Evolutionary conservation across 345 rosid species (phyloP).

Genomic region (Triadica sebifera): DNA sequence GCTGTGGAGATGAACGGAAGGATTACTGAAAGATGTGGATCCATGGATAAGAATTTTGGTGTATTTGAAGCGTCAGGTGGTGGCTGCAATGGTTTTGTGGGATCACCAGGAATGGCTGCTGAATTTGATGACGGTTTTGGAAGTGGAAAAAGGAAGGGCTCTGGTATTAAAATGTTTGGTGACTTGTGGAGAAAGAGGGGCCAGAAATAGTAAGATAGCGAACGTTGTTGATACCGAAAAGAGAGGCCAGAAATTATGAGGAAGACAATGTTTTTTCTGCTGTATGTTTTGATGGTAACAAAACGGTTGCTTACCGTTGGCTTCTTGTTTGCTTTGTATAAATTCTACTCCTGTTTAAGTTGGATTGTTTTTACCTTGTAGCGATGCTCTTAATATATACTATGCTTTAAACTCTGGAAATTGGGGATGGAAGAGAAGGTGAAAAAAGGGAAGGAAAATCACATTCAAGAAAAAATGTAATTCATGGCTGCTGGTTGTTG

Average conservation of each 20-base stretch:
- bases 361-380: background rate
- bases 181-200: slow-evolving; percentile 84
- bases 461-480: no score
- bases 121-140: slow-evolving; percentile 62
- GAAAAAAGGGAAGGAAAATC: no score
- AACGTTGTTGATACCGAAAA: background rate
- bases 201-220: slow-evolving; percentile 46
- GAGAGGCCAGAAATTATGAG: no score
- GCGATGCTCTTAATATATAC: no score
- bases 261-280: background rate
- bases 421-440: no score
- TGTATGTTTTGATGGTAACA: background rate
- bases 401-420: no score
- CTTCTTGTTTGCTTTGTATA: slow-evolving; percentile 5
- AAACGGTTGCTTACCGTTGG: slow-evolving; percentile 40
- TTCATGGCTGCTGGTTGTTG: no score
- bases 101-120: slow-evolving; percentile 60
- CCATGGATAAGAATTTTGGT: slow-evolving; percentile 68
- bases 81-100: slow-evolving; percentile 47
- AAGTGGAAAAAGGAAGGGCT: slow-evolving; percentile 65
- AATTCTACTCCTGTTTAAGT: background rate
- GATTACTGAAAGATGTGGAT: slow-evolving; percentile 59
- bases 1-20: slow-evolving; percentile 61
- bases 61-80: slow-evolving; percentile 44
- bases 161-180: slow-evolving; percentile 79